Base-by-base conservation (phyloP, 768 basidiomycete genomes). In the Flagelloscypha sp. region DNA sequence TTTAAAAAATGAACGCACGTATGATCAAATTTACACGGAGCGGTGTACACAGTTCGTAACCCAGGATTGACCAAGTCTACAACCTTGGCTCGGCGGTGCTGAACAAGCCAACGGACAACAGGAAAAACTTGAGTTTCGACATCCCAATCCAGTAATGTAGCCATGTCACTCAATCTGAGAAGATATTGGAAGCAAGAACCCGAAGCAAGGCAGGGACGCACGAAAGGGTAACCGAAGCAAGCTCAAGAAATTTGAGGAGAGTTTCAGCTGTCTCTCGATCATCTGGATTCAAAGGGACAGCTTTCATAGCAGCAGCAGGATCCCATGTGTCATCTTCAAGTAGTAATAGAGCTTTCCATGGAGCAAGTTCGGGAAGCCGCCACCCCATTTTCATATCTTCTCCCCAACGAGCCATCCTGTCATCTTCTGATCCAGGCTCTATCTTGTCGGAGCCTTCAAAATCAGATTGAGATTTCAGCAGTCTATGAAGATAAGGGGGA, bases 301-400 rank as follows among this genome's bases (percentile, higher is more conserved):
- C 73, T 43, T 70, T 59, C 33, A 81, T 56, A 39, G 76, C 78
- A 49, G 70, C 61, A 43, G 75, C 73, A 1, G 77, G 72, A 39
- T 81, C 77, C 33, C 72, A 50, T 18, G 68, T 72, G 11, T 67
- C 65, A 11, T 72, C 61, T 35, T 88, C 82, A 11, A 94, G 51
- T 11, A 90, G 68, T 5, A 98, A 59, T 11, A 98, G 54, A 15
- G 87, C 84, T 52, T 95, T 95, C 94, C 94, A 98, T 5, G 94
- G 93, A 11, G 76, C 68, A 16, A 97, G 67, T 12, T 72, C 60
- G 7, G 84, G 78, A 2, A 89, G 61, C 30, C 69, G 68, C 82
- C 82, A 88, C 3, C 84, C 84, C 46, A 68, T 55, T 12, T 20
- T 66, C 55, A 85, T 66, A 36, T 80, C 79, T 24, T 65, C 67